Evolutionary conservation across 768 basidiomycete genomes (phyloP), one percentile per base, ranked within the genome.

Genomic region (Artomyces pyxidatus): DNA sequence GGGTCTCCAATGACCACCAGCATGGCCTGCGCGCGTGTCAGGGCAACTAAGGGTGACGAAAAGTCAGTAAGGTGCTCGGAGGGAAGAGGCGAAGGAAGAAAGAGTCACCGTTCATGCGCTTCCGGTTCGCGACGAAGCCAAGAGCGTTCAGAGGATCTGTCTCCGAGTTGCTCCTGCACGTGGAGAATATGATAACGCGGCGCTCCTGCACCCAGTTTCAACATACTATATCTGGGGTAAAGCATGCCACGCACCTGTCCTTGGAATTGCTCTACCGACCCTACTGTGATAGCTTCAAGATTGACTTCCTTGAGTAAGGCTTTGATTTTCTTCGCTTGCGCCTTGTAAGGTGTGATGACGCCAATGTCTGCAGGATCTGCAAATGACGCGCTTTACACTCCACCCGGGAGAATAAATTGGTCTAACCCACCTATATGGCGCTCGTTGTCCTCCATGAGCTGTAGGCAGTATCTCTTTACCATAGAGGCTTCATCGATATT

Each of bases 1-100:
- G 82, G 77, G 57, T 85, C 76, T 4, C 82, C 83, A 41, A 85
- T 62, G 42, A 84, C 65, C 52, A 84, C 75, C 14, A 85, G 71
- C 4, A 85, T 65, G 0, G 81, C 76, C 59, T 83, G 73, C 0
- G 81, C 80, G 11, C 82, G 78, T 0, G 83, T 86, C 11, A 86
- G 62, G 4, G 82, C 80, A 30, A 86, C 83, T 83, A 42, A 41
- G 23, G 6, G 32, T 16, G 4, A 17, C 22, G 22, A 7, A 29
- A 29, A 29, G 22, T 19, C 16, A 39, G 29, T 49, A 23, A 32
- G 42, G 5, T 8, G 19, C 23, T 45, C 11, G 17, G 30, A 16
- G 17, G 10, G 21, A 17, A 22, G 6, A 26, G 11, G 25, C 10
- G 25, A 27, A 22, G 26, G 17, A 30, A 14, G 7, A 28, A n/a